phyloP scores from a whole-genome alignment of 2,329 filamentous ascomycete genomes.

The Rutstroemia sp. region DNA sequence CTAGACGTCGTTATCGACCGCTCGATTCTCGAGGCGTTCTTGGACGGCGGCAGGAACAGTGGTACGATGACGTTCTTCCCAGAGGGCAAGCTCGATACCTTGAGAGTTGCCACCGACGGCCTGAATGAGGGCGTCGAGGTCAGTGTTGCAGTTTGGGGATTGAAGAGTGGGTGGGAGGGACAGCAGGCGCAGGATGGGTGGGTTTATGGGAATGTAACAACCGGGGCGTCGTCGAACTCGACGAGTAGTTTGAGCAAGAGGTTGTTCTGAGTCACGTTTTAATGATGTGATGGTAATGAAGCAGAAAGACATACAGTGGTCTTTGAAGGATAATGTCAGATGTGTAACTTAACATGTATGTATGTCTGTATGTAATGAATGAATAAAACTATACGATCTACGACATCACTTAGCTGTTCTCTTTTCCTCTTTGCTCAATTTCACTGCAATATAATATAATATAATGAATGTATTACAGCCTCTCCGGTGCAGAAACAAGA shows the following conservation, averaged over 20 bases:
- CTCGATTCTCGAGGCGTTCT: conserved; percentile 46
- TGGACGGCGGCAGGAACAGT: conserved; percentile 42
- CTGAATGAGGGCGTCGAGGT: conserved; percentile 23
- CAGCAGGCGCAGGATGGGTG: conserved; percentile 16
- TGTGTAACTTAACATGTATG: too few relatives aligned
- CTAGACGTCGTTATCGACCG: conserved; percentile 46
- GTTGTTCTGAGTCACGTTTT: neutral
- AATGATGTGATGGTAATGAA: too few relatives aligned
- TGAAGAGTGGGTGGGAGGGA: conserved; percentile 32
- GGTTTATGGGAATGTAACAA: conserved; percentile 23
- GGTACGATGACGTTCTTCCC: conserved; percentile 47
- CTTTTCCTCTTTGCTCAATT: too few relatives aligned
- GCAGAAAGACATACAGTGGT: too few relatives aligned
- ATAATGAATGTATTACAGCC: too few relatives aligned
- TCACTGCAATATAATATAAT: too few relatives aligned
- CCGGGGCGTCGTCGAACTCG: too few relatives aligned
- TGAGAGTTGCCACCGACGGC: conserved; percentile 20
- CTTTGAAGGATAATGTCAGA: too few relatives aligned
- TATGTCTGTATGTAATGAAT: too few relatives aligned
- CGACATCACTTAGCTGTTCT: too few relatives aligned
- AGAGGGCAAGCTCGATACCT: conserved; percentile 28
- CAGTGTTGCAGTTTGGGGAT: conserved; percentile 30
- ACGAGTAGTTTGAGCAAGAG: neutral
- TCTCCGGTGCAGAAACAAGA: too few relatives aligned
- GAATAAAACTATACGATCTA: too few relatives aligned